Conservation (phyloP, 129 eudicot genomes). For the Daucus carota region DH1_v3.0 NC_030381.2:44204501-44205000, state of each 20-base stretch:
- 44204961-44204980: background rate
- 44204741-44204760: background rate
- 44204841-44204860: background rate
- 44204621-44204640: constrained; percentile 11
- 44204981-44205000: background rate
- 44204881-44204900: background rate
- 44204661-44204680: background rate
- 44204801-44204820: background rate
- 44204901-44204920: background rate
- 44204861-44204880: background rate
- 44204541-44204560: background rate
- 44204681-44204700: background rate
- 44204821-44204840: background rate
- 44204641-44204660: background rate
- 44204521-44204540: background rate
- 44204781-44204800: background rate
- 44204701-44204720: background rate
- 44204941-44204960: background rate
- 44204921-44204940: background rate
- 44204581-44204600: background rate
- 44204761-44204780: background rate
- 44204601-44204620: background rate
- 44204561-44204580: background rate
- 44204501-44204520: background rate
- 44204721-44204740: background rate